A percentile compares a stretch with the other conserved stretches of the same genome.
These are phyloP conservation scores for Calycina herbarum DNA, from an alignment of 2,329 filamentous ascomycete species.

Conservation along the genomic window DNA sequence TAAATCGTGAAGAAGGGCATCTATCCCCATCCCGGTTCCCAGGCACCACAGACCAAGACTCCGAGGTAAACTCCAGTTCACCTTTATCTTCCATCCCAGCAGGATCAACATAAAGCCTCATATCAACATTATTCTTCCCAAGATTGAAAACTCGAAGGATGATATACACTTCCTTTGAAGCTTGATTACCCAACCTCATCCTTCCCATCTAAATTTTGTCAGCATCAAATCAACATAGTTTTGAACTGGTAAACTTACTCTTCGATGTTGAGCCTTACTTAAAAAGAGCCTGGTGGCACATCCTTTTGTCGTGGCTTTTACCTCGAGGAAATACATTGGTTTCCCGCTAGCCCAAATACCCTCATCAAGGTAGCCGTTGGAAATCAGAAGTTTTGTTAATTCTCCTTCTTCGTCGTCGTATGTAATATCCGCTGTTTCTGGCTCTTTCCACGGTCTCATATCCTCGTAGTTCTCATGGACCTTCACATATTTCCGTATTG, in stretches of 20 bases:
- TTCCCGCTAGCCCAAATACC: constrained; percentile 7
- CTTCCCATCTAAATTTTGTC: constrained; percentile 17
- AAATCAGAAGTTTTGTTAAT: no score
- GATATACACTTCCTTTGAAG: constrained; percentile 20
- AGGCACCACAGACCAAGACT: constrained; percentile 12
- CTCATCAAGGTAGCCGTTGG: no score
- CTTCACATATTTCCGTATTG: constrained; percentile 44
- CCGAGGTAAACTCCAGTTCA: constrained; percentile 16
- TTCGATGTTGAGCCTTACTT: constrained; percentile 46
- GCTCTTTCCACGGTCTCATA: no score
- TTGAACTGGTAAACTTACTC: constrained; percentile 35
- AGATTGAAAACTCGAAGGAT: constrained; percentile 23
- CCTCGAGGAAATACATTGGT: constrained; percentile 50
- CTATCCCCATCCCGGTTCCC: no score
- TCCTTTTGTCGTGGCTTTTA: constrained; percentile 47
- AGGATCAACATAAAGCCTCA: constrained; percentile 19
- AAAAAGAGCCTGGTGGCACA: constrained; percentile 47
- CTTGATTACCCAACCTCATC: constrained; percentile 15
- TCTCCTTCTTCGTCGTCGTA: no score
- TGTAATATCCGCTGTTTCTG: no score
- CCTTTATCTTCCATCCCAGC: constrained; percentile 12
- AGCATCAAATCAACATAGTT: constrained; percentile 2
- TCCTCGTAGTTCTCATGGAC: constrained; percentile 34
- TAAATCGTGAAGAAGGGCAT: no score
- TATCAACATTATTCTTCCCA: constrained; percentile 12